Evolutionary conservation across 495 filamentous ascomycete species (phyloP), one percentile per base, ranked within the genome.

Genomic region (Xylaria cubensis): DNA sequence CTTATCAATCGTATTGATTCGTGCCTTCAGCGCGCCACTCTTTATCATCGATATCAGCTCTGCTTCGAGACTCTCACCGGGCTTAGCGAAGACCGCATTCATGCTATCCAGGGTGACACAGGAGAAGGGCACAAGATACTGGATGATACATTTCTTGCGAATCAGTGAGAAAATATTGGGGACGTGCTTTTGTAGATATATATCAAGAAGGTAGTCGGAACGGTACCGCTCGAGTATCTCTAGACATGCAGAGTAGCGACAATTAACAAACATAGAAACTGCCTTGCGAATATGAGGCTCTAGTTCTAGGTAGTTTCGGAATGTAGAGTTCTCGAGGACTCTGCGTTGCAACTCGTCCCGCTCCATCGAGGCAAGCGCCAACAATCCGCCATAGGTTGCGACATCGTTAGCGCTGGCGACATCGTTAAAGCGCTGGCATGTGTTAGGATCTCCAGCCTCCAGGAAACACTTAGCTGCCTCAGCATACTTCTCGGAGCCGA

Each of bases 241-340:
- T 34, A 99, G 86, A 73, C 95, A 97, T 6, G 89, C 85, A 2
- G 92, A 89, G 82, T 97, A 99, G 74, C 97, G 92, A 50, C 92
- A 92, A 67, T 90, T 93, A 74, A 93, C 92, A 80, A 98, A 98
- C 83, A 92, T 91, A 2, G 88, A 85, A 67, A 99, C 92, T 32
- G 96, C 97, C 24, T 94, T 93, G 63, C 97, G 92, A 72, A 99
- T 92, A 75, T 98, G 95, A 1, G 97, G 95, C 78, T 98, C 96
- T 1, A 95, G 87, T 79, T 99, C 95, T 3, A 99, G 88, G 81
- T 94, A 98, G 61, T 86, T 89, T 58, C 97, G 90, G 85, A 99
- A 99, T 42, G 84, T 82, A 34, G 82, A 81, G 74, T 93, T 95
- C 21, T 95, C 94, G 0, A 99, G 88, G 10, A 98, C 93, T 24